phyloP scores from a whole-genome alignment of 495 filamentous ascomycete genomes.

The Jackrogersella multiformis region DNA sequence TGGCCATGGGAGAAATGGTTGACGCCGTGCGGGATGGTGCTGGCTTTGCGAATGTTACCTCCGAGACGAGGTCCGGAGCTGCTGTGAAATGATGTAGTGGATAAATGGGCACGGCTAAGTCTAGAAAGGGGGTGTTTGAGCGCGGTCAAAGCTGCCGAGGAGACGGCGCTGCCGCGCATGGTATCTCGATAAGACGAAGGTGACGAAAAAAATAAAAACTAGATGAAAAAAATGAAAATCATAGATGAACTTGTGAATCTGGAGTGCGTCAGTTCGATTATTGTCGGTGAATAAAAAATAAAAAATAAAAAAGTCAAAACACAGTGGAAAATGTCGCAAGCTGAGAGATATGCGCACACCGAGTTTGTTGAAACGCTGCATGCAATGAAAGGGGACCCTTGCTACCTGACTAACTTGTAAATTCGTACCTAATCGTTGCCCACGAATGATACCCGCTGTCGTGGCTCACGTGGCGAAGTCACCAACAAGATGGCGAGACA shows the following conservation, averaged over 20 bases:
- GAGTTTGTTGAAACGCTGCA: constrained; percentile 28
- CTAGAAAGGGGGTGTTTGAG: constrained; percentile 40
- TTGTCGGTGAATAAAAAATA: neutral
- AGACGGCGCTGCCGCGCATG: constrained; percentile 41
- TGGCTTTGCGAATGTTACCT: constrained; percentile 41
- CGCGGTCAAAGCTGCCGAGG: constrained; percentile 38
- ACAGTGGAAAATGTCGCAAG: constrained; percentile 26
- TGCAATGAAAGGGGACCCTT: constrained; percentile 3
- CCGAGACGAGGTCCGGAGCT: constrained; percentile 31
- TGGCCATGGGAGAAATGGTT: constrained; percentile 13
- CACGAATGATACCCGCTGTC: neutral
- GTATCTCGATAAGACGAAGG: constrained; percentile 30
- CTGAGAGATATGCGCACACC: constrained; percentile 6
- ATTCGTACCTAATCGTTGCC: neutral
- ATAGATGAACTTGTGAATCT: neutral
- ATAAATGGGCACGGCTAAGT: constrained; percentile 38
- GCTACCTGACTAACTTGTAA: constrained; percentile 17
- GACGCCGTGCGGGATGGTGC: constrained; percentile 31
- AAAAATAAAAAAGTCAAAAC: constrained; percentile 5
- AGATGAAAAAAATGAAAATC: neutral
- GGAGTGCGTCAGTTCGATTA: neutral
- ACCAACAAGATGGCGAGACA: neutral
- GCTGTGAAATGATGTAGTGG: constrained; percentile 29
- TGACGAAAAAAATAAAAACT: neutral
- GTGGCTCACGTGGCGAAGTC: constrained; percentile 6